These are phyloP conservation scores for Globisporangium cederbergense DNA, from an alignment of 352 stramenopile genomes.

Conservation along the genomic window DNA sequence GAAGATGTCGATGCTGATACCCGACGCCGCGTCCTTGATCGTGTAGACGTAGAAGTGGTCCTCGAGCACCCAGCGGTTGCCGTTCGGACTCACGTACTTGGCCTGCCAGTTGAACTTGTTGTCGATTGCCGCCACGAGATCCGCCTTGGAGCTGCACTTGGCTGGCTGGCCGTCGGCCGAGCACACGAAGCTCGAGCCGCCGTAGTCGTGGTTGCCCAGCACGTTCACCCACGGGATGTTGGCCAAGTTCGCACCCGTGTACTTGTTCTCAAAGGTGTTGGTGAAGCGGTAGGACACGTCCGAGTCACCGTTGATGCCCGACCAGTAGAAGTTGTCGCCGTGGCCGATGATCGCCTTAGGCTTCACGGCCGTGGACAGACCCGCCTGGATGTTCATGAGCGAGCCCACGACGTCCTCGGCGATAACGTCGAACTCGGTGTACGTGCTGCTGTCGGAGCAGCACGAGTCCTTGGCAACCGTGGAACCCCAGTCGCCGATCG, in stretches of 20 bases:
- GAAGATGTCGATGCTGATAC: conserved; percentile 55
- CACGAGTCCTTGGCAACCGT: conserved; percentile 67
- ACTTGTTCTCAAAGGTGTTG: conserved; percentile 80
- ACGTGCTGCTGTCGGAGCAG: conserved; percentile 49
- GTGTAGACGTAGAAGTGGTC: conserved; percentile 57
- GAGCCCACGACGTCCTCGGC: conserved; percentile 65
- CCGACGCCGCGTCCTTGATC: conserved; percentile 33
- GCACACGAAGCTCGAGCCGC: conserved; percentile 76
- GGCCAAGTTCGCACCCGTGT: conserved; percentile 36
- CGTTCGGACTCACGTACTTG: conserved; percentile 46
- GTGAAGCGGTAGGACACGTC: conserved; percentile 71
- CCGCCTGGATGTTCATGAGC: conserved; percentile 42
- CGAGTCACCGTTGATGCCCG: conserved; percentile 46
- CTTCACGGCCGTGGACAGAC: conserved; percentile 27
- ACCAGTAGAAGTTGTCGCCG: conserved; percentile 85
- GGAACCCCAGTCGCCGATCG: conserved; percentile 75
- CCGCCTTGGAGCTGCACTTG: conserved; percentile 40
- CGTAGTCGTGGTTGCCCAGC: conserved; percentile 86
- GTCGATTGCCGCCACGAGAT: conserved; percentile 47
- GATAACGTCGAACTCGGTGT: conserved; percentile 66
- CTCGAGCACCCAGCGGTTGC: conserved; percentile 50
- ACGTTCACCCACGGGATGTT: conserved; percentile 83
- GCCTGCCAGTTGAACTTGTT: conserved; percentile 49
- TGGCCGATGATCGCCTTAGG: conserved; percentile 54
- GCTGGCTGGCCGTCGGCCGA: conserved; percentile 32